These are phyloP conservation scores for Lipomyces anomalus DNA, from an alignment of 805 yeast species.

Conservation along the genomic window DNA sequence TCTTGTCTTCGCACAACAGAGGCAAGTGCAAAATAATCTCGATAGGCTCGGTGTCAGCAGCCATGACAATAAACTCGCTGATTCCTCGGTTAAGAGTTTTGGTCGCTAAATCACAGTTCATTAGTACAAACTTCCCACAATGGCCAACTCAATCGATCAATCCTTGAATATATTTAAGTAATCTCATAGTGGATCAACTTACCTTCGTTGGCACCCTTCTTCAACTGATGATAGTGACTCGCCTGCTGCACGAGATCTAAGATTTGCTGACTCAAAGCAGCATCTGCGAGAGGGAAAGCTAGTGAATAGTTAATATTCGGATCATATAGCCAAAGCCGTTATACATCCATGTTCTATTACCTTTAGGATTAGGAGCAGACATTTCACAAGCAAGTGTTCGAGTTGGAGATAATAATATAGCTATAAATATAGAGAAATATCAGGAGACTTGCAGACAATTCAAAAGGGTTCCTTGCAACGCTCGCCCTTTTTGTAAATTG, in stretches of 20 bases:
- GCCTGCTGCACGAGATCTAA: conserved; percentile 97
- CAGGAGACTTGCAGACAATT: conserved; percentile 6
- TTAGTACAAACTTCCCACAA: neutral
- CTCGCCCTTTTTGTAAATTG: conserved; percentile 34
- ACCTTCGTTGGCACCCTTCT: conserved; percentile 99
- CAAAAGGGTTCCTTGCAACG: conserved; percentile 36
- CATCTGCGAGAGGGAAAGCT: conserved; percentile 98
- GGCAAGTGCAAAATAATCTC: conserved; percentile 97
- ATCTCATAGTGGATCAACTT: conserved; percentile 37
- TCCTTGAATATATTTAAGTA: neutral
- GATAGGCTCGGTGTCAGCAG: conserved; percentile 99
- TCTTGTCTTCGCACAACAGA: conserved; percentile 96
- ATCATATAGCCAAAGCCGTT: too few species aligned
- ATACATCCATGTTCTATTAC: too few species aligned
- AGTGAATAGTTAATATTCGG: too few species aligned
- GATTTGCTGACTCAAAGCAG: conserved; percentile 91
- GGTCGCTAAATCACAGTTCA: conserved; percentile 11
- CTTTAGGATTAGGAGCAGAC: conserved; percentile 92
- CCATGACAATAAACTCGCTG: conserved; percentile 49
- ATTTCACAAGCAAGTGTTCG: conserved; percentile 33
- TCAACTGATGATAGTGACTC: conserved; percentile 94
- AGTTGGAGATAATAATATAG: conserved; percentile 1
- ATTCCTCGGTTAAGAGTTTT: conserved; percentile 25
- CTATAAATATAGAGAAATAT: neutral
- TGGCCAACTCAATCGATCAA: too few species aligned